These are phyloP conservation scores for Pythium aquatile DNA, from an alignment of 352 stramenopile species.

Conservation along the genomic window DNA sequence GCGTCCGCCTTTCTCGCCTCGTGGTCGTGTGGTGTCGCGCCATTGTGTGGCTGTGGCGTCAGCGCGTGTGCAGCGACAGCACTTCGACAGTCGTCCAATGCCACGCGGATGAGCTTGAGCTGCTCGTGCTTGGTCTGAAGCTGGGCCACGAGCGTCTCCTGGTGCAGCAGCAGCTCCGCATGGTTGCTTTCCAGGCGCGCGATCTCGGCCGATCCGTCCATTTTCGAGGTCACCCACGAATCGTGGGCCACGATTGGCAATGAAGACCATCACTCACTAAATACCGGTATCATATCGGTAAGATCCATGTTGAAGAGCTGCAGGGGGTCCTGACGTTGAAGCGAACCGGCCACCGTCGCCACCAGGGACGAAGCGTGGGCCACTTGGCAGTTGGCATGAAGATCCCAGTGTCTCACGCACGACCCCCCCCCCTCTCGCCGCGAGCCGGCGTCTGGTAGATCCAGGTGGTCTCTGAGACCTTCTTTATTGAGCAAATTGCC, in stretches of 20 bases:
- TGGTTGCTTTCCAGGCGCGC: slow-evolving; percentile 58
- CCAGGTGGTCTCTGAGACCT: not conserved
- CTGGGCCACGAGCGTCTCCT: slow-evolving; percentile 49
- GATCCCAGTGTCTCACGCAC: not conserved
- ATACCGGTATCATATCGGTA: slow-evolving; percentile 19
- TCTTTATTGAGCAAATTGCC: not conserved
- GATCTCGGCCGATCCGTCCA: slow-evolving; percentile 36
- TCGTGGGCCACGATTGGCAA: too few relatives aligned
- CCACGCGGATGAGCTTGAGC: slow-evolving; percentile 41
- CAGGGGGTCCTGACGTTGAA: slow-evolving; percentile 7
- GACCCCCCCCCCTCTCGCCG: not conserved
- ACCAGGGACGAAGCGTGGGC: not conserved
- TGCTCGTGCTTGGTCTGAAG: slow-evolving; percentile 41
- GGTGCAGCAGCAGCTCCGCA: slow-evolving; percentile 54
- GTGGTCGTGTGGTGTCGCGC: not conserved
- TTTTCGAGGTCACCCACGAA: not conserved
- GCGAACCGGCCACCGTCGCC: not conserved
- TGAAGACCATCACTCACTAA: not conserved
- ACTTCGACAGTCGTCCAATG: slow-evolving; percentile 34
- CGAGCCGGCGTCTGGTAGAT: not conserved
- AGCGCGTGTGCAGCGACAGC: slow-evolving; percentile 6
- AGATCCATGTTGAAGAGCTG: not conserved
- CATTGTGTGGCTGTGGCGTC: not conserved
- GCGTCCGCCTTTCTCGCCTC: not conserved
- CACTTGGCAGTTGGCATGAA: not conserved